phyloP scores from a whole-genome alignment of 1,284 basidiomycete species.

The Austroboletus niveus region DNA sequence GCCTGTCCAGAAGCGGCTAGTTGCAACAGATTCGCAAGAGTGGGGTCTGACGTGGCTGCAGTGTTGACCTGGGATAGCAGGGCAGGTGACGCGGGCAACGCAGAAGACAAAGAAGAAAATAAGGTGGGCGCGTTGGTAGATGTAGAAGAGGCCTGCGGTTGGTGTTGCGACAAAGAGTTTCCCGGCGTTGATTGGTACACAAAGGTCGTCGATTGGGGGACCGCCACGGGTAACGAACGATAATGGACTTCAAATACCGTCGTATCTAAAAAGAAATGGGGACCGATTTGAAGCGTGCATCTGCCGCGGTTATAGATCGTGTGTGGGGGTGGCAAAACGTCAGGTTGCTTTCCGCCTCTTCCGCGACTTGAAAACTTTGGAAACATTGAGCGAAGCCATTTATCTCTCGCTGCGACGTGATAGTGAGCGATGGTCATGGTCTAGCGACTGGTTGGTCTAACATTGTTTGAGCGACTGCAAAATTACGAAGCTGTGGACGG shows the following conservation, averaged over 20 bases:
- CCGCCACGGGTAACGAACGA: slow-evolving; percentile 19
- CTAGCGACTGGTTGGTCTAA: slow-evolving; percentile 32
- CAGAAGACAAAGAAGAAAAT: slow-evolving; percentile 41
- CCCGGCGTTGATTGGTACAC: slow-evolving; percentile 22
- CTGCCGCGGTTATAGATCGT: slow-evolving; percentile 60
- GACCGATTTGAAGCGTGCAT: slow-evolving; percentile 69
- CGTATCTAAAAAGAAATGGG: slow-evolving; percentile 64
- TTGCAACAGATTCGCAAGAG: slow-evolving; percentile 59
- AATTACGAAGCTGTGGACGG: slow-evolving; percentile 47
- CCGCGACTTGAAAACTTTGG: slow-evolving; percentile 67
- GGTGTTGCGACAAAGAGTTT: slow-evolving; percentile 19
- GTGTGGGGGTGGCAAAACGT: slow-evolving; percentile 58
- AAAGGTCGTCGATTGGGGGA: slow-evolving; percentile 25
- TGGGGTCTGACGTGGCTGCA: slow-evolving; percentile 62
- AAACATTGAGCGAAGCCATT: slow-evolving; percentile 64
- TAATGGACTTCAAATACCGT: slow-evolving; percentile 68
- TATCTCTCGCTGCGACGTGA: slow-evolving; percentile 54
- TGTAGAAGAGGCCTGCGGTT: slow-evolving; percentile 7
- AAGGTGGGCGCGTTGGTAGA: slow-evolving; percentile 30
- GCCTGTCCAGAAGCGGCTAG: slow-evolving; percentile 58
- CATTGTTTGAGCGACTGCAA: slow-evolving; percentile 68
- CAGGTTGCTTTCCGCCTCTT: slow-evolving; percentile 50
- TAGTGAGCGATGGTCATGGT: slow-evolving; percentile 26
- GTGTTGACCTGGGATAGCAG: slow-evolving; percentile 62
- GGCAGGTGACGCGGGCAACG: slow-evolving; percentile 49